Evolutionary conservation across 176 grass and related monocot genomes (phyloP).

Genomic region (Lolium perenne): DNA sequence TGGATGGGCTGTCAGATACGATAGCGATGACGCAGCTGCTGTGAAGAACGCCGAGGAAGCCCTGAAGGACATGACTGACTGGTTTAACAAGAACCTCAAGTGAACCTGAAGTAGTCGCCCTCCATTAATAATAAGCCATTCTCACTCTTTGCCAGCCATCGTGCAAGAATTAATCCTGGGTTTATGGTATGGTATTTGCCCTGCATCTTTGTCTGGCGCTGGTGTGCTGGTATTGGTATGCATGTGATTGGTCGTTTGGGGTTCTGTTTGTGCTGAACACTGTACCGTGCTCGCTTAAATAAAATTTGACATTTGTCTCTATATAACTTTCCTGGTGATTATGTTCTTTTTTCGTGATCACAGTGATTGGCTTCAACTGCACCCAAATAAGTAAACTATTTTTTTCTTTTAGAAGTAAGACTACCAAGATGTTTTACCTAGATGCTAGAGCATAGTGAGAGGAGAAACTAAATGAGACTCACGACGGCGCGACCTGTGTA

Average conservation of each 20-base stretch:
- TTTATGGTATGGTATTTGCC: background rate
- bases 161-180: background rate
- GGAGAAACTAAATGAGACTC: background rate
- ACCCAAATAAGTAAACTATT: background rate
- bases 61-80: conserved; percentile 47
- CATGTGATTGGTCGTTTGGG: background rate
- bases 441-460: too few relatives aligned
- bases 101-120: conserved; percentile 6
- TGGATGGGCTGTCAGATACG: conserved; percentile 76
- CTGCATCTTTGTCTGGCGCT: background rate
- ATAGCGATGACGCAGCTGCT: conserved; percentile 35
- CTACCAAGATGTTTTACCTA: too few relatives aligned
- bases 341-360: background rate
- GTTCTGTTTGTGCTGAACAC: background rate
- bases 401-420: background rate
- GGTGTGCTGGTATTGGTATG: background rate
- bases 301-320: background rate
- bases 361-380: background rate
- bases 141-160: background rate
- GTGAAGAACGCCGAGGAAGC: conserved; percentile 69
- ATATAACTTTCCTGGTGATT: background rate
- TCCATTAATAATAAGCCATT: background rate
- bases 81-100: conserved; percentile 65
- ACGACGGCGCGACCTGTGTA: background rate
- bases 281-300: background rate